Conservation (phyloP, 352 stramenopile genomes). For the Phytophthora syringae region DNA sequence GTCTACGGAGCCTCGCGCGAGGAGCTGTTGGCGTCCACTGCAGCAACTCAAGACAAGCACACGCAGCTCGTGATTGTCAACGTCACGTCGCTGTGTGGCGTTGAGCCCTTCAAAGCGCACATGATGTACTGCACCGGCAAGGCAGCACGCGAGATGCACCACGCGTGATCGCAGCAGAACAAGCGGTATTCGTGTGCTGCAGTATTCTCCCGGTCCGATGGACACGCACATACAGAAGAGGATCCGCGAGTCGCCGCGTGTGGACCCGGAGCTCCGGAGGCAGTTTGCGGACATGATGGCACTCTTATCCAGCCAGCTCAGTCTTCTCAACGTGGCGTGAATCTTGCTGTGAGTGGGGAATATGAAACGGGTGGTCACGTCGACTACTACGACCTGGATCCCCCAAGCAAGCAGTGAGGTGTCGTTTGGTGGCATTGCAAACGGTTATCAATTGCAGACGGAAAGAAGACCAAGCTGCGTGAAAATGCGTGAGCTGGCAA, state of each 20-base stretch:
- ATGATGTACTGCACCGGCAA: slow-evolving; percentile 88
- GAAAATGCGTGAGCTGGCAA: not conserved
- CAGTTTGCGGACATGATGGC: slow-evolving; percentile 64
- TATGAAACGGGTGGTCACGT: slow-evolving; percentile 74
- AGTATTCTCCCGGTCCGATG: slow-evolving; percentile 89
- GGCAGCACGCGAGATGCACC: slow-evolving; percentile 89
- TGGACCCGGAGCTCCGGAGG: slow-evolving; percentile 44
- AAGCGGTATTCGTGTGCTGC: slow-evolving; percentile 69
- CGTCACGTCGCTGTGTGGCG: slow-evolving; percentile 84
- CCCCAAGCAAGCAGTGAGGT: slow-evolving; percentile 10
- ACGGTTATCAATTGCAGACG: not conserved
- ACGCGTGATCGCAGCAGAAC: slow-evolving; percentile 72
- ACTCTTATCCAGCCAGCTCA: slow-evolving; percentile 54
- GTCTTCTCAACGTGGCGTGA: slow-evolving; percentile 70
- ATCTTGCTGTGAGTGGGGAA: slow-evolving; percentile 50
- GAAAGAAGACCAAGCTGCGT: not conserved
- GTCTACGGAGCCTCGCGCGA: slow-evolving; percentile 58
- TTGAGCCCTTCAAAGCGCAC: slow-evolving; percentile 83
- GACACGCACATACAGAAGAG: slow-evolving; percentile 86
- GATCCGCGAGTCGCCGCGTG: slow-evolving; percentile 58
- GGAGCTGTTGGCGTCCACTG: slow-evolving; percentile 27
- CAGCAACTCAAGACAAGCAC: slow-evolving; percentile 2
- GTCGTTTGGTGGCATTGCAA: too few relatives aligned
- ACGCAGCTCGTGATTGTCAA: slow-evolving; percentile 55
- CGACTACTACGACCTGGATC: too few relatives aligned